Evolutionary conservation across 331 rosid genomes (phyloP).

Genomic region (Malus hybrid): DNA sequence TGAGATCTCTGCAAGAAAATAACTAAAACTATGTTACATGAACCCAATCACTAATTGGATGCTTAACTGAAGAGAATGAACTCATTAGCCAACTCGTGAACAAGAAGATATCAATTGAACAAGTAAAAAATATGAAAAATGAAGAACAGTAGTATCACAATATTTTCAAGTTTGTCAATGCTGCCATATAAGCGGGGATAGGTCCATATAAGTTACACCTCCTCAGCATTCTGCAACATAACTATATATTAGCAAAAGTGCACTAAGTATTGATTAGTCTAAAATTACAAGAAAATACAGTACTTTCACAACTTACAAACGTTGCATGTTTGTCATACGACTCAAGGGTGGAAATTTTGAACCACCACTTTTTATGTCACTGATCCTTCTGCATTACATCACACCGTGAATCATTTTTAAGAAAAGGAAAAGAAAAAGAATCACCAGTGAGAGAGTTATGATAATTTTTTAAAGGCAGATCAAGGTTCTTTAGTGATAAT

Average conservation of each 20-base stretch:
- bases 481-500: background rate
- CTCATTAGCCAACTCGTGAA: background rate
- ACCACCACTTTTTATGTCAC: background rate
- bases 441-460: no score
- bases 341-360: background rate
- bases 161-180: background rate
- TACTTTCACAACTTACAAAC: background rate
- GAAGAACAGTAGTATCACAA: background rate
- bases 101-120: background rate
- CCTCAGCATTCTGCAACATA: slow-evolving; percentile 9
- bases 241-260: background rate
- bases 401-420: no score
- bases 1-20: slow-evolving; percentile 12
- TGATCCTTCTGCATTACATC: slow-evolving; percentile 2
- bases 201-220: background rate
- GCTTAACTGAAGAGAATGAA: background rate
- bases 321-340: background rate
- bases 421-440: no score
- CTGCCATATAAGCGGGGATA: background rate
- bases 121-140: background rate
- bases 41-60: background rate
- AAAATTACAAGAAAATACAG: background rate
- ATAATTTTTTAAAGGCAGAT: no score
- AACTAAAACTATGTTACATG: background rate
- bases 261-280: background rate